Evolutionary conservation across 306 rosid genomes (phyloP).

Genomic region (Quercus glauca): DNA sequence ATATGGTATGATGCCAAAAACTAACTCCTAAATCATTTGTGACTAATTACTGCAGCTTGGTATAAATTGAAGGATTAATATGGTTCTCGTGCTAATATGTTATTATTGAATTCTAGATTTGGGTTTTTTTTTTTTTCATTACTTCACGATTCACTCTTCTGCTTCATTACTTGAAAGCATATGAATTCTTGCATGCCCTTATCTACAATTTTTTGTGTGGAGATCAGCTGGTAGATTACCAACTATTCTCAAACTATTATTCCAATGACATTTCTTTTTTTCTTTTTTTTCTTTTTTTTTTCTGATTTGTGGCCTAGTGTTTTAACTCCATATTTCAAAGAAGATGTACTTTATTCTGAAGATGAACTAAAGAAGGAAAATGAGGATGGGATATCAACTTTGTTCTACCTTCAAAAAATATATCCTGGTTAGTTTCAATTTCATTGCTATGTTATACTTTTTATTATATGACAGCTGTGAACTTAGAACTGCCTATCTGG

Average conservation of each 20-base stretch:
- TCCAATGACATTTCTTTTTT: not conserved
- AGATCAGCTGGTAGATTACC: not conserved
- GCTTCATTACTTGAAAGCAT: not conserved
- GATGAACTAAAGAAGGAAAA: conserved; percentile 66
- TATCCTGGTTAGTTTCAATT: conserved; percentile 78
- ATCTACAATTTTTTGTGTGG: not conserved
- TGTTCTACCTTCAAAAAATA: conserved; percentile 85
- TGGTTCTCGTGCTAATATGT: not conserved
- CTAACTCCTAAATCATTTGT: conserved; percentile 1
- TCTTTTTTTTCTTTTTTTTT: not conserved
- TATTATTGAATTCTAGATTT: not conserved
- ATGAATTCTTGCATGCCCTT: not conserved
- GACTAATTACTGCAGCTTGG: not conserved
- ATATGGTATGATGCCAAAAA: not conserved
- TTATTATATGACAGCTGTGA: not conserved
- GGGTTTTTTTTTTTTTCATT: not conserved
- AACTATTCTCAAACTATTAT: not conserved
- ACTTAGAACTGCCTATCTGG: conserved; percentile 18
- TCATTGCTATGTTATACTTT: conserved; percentile 6
- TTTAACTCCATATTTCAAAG: conserved; percentile 92
- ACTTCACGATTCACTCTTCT: not conserved
- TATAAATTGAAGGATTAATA: not conserved
- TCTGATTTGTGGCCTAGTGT: conserved; percentile 56
- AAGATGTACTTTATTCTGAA: conserved; percentile 74
- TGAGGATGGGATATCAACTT: conserved; percentile 91